phyloP scores from a whole-genome alignment of 2,329 filamentous ascomycete species.

The Neonectria ditissima region DNA sequence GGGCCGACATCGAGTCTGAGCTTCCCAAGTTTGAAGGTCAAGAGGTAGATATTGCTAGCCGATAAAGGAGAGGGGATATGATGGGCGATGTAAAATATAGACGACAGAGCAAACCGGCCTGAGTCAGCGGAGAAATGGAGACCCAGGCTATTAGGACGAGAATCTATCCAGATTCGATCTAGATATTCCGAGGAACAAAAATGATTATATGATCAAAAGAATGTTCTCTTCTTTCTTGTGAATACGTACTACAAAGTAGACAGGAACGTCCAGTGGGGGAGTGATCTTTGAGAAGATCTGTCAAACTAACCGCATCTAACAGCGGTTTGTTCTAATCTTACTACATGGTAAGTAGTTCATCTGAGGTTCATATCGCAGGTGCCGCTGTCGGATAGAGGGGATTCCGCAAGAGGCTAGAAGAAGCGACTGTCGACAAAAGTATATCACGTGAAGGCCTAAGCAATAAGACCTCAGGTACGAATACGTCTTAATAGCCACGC shows the following conservation, averaged over 20 bases:
- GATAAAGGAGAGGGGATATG: constrained; percentile 43
- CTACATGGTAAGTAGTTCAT: no score
- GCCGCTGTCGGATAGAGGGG: not conserved
- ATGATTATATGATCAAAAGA: constrained; percentile 16
- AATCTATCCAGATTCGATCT: constrained; percentile 27
- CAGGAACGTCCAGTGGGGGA: not conserved
- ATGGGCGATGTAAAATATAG: constrained; percentile 40
- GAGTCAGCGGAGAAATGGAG: constrained; percentile 11
- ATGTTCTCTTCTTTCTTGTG: not conserved
- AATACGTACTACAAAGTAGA: not conserved
- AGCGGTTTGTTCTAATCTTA: not conserved
- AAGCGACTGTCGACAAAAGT: not conserved
- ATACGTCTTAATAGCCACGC: no score
- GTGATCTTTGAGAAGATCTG: not conserved
- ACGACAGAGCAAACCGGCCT: constrained; percentile 23
- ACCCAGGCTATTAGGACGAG: constrained; percentile 24
- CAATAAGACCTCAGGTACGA: no score
- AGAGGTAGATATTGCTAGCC: constrained; percentile 62
- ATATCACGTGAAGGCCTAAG: not conserved
- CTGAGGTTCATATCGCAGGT: not conserved
- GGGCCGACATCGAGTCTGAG: constrained; percentile 78
- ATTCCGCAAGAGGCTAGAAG: not conserved
- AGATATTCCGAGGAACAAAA: constrained; percentile 26
- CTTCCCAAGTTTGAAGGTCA: constrained; percentile 89
- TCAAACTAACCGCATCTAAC: not conserved